These are phyloP conservation scores for Sporothrix schenckii DNA, from an alignment of 2,329 filamentous ascomycete species.

Conservation along the genomic window DNA sequence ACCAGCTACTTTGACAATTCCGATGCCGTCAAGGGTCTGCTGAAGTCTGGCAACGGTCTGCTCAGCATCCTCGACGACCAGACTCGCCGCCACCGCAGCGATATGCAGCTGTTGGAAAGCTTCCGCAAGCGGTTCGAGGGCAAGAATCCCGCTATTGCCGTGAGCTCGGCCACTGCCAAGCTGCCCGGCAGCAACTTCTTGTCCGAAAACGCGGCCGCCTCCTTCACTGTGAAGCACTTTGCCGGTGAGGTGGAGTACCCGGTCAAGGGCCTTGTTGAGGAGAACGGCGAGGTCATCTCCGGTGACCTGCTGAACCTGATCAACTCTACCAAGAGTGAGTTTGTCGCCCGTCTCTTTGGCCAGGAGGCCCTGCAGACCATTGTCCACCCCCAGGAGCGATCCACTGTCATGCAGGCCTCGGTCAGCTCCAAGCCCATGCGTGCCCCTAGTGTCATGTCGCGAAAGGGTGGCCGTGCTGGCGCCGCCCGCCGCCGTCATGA, in stretches of 20 bases:
- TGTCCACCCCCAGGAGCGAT: constrained; percentile 87
- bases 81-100: constrained; percentile 82
- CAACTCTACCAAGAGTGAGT: constrained; percentile 82
- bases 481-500: constrained; percentile 42
- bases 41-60: constrained; percentile 91
- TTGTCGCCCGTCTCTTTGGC: constrained; percentile 89
- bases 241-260: constrained; percentile 96
- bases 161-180: constrained; percentile 72
- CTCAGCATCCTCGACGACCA: constrained; percentile 96
- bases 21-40: constrained; percentile 85
- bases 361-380: constrained; percentile 92
- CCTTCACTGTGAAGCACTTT: constrained; percentile 92
- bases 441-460: constrained; percentile 87
- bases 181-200: constrained; percentile 88
- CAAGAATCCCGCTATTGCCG: constrained; percentile 87
- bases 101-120: constrained; percentile 87
- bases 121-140: constrained; percentile 90
- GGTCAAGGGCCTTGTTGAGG: constrained; percentile 82
- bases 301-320: constrained; percentile 95
- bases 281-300: constrained; percentile 94
- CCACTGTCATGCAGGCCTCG: constrained; percentile 91
- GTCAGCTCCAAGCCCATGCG: constrained; percentile 94
- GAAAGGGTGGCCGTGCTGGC: constrained; percentile 55
- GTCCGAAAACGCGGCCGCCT: constrained; percentile 76
- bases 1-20: constrained; percentile 99